Evolutionary conservation across 1,284 basidiomycete genomes (phyloP).

Genomic region (Tranzscheliella williamsii): DNA sequence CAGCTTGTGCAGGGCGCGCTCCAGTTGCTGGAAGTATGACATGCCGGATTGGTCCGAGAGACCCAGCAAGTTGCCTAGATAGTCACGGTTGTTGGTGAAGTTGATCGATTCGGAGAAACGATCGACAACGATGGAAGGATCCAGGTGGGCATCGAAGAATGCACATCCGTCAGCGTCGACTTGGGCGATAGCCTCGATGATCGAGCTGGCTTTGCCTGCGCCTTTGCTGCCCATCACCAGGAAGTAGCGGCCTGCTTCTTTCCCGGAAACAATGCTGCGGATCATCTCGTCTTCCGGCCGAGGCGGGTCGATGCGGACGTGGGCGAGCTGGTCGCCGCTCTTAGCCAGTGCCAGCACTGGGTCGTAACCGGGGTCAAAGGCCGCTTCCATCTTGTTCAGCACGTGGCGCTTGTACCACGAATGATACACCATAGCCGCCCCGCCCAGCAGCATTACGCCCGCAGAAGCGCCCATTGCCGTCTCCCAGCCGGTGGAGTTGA

Average conservation of each 20-base stretch:
- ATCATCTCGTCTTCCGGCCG: constrained; percentile 51
- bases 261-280: constrained; percentile 45
- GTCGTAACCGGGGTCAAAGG: constrained; percentile 54
- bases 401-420: constrained; percentile 52
- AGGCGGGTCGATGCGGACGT: constrained; percentile 36
- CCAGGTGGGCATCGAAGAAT: constrained; percentile 54
- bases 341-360: constrained; percentile 49
- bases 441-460: constrained; percentile 51
- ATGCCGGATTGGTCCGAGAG: constrained; percentile 52
- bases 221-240: constrained; percentile 55
- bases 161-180: constrained; percentile 53
- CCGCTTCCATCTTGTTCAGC: constrained; percentile 52
- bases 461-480: constrained; percentile 54
- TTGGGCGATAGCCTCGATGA: constrained; percentile 53
- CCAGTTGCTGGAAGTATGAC: constrained; percentile 48
- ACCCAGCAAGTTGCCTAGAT: constrained; percentile 53
- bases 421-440: constrained; percentile 51
- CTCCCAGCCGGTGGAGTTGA: constrained; percentile 55
- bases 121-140: constrained; percentile 49
- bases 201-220: constrained; percentile 46
- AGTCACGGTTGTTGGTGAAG: constrained; percentile 53
- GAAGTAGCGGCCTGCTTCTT: constrained; percentile 53
- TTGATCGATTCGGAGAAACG: constrained; percentile 55
- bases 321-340: constrained; percentile 44
- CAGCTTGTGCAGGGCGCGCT: constrained; percentile 54